Percentiles rank a stretch among this genome's conserved stretches.
phyloP scores from a whole-genome alignment of 2,329 filamentous ascomycete genomes.

The Rasamsonia emersonii region DNA sequence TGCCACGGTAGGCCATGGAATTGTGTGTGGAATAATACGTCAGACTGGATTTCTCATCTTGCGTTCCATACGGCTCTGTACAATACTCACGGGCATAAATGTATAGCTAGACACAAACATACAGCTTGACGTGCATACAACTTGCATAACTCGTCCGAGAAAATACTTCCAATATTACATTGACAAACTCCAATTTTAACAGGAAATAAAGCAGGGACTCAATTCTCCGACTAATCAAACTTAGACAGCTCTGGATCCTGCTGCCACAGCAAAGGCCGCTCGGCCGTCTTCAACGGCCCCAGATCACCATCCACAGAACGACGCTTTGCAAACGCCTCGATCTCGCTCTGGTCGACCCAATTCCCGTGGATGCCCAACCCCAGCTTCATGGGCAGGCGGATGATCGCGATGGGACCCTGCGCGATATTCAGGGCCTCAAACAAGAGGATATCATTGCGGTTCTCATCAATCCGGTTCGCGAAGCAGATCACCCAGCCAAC shows the following conservation, averaged over 20 bases:
- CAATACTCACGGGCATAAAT: not conserved
- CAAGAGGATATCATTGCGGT: slow-evolving; percentile 27
- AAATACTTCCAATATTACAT: too few species aligned
- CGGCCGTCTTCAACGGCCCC: too few species aligned
- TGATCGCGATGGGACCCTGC: slow-evolving; percentile 19
- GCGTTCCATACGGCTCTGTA: slow-evolving; percentile 8
- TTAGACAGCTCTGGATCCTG: too few species aligned
- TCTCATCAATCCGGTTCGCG: slow-evolving; percentile 31
- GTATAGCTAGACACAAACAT: not conserved
- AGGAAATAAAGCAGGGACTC: too few species aligned
- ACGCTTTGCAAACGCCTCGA: not conserved
- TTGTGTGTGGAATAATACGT: slow-evolving; percentile 15
- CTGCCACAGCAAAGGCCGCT: too few species aligned
- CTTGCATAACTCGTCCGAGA: too few species aligned
- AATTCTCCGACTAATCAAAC: too few species aligned
- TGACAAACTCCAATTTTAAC: too few species aligned
- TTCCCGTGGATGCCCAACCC: slow-evolving; percentile 28
- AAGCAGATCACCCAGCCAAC: slow-evolving; percentile 24
- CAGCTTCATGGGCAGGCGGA: slow-evolving; percentile 26
- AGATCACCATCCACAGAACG: not conserved
- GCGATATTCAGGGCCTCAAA: slow-evolving; percentile 23
- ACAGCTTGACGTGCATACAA: too few species aligned
- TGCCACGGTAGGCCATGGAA: too few species aligned
- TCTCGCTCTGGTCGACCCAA: slow-evolving; percentile 9
- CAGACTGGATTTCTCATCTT: slow-evolving; percentile 9